phyloP scores from a whole-genome alignment of 2,329 filamentous ascomycete species.

The Volutella citrinella region DNA sequence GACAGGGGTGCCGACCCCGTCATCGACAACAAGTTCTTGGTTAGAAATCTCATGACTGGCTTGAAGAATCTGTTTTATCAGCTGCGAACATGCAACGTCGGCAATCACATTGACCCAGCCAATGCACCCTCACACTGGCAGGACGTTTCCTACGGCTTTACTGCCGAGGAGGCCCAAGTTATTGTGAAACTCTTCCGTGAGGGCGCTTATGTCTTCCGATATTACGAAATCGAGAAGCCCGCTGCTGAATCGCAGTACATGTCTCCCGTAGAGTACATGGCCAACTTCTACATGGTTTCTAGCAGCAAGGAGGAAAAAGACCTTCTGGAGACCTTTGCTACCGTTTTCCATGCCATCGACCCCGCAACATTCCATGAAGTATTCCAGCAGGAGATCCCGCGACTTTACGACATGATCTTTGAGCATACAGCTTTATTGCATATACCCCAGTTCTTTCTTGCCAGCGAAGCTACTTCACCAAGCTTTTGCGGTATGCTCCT shows the following conservation, averaged over 20 bases:
- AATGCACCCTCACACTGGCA: slow-evolving; percentile 88
- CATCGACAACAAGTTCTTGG: slow-evolving; percentile 95
- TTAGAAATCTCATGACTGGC: slow-evolving; percentile 93
- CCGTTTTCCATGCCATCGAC: slow-evolving; percentile 97
- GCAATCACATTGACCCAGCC: slow-evolving; percentile 66
- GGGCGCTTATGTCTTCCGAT: slow-evolving; percentile 92
- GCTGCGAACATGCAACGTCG: slow-evolving; percentile 82
- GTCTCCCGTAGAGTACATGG: slow-evolving; percentile 87
- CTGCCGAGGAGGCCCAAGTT: slow-evolving; percentile 93
- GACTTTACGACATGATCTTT: slow-evolving; percentile 96
- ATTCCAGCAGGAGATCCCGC: slow-evolving; percentile 95
- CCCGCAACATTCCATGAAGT: slow-evolving; percentile 98
- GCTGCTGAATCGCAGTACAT: slow-evolving; percentile 69
- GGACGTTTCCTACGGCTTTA: slow-evolving; percentile 94
- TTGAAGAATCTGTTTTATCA: slow-evolving; percentile 97
- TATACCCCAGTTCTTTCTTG: slow-evolving; percentile 95
- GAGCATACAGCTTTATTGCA: slow-evolving; percentile 92
- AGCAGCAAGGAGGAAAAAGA: slow-evolving; percentile 97
- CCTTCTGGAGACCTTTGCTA: slow-evolving; percentile 93
- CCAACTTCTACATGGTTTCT: slow-evolving; percentile 91
- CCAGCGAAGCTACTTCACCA: slow-evolving; percentile 96
- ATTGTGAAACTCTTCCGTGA: slow-evolving; percentile 97
- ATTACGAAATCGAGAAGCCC: slow-evolving; percentile 88
- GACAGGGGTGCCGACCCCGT: slow-evolving; percentile 89
- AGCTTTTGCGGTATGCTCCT: slow-evolving; percentile 98